Conservation (phyloP, 352 stramenopile species). For the Phytophthora citricola region DNA sequence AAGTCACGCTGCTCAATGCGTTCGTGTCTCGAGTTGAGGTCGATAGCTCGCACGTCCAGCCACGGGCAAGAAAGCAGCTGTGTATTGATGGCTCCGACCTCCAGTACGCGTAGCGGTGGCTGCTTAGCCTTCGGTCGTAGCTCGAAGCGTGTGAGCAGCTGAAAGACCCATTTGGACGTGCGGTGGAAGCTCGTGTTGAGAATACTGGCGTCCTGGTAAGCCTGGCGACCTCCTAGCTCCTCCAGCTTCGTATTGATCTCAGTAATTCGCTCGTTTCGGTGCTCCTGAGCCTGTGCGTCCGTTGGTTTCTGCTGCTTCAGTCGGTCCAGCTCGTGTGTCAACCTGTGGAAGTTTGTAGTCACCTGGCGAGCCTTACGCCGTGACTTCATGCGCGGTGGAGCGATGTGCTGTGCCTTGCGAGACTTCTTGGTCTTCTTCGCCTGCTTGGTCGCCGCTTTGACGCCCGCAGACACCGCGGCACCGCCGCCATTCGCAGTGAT, state of each 20-base stretch:
- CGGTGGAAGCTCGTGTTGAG: constrained; percentile 94
- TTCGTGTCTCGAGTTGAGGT: constrained; percentile 93
- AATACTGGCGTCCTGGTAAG: constrained; percentile 96
- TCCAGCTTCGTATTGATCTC: constrained; percentile 81
- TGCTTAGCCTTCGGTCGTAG: constrained; percentile 76
- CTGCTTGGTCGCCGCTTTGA: constrained; percentile 23
- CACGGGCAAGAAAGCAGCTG: constrained; percentile 95
- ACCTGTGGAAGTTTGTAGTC: constrained; percentile 79
- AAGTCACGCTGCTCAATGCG: constrained; percentile 94
- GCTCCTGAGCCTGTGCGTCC: constrained; percentile 32
- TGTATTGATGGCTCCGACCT: constrained; percentile 97
- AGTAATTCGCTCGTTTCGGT: constrained; percentile 37
- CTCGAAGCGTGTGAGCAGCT: constrained; percentile 84
- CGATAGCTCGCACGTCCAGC: constrained; percentile 94
- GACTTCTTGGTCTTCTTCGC: constrained; percentile 60
- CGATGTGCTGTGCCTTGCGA: constrained; percentile 66
- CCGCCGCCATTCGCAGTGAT: constrained; percentile 28
- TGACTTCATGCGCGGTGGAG: constrained; percentile 68
- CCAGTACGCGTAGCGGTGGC: constrained; percentile 61
- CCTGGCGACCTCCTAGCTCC: constrained; percentile 88
- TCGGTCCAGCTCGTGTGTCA: constrained; percentile 75
- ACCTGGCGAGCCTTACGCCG: constrained; percentile 73
- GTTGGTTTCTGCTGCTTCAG: constrained; percentile 50
- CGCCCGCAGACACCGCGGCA: constrained; percentile 8
- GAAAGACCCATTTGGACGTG: constrained; percentile 96